Evolutionary conservation across 805 yeast genomes (phyloP), one percentile per base, ranked within the genome.

Genomic region (Yarrowia phangngaensis): DNA sequence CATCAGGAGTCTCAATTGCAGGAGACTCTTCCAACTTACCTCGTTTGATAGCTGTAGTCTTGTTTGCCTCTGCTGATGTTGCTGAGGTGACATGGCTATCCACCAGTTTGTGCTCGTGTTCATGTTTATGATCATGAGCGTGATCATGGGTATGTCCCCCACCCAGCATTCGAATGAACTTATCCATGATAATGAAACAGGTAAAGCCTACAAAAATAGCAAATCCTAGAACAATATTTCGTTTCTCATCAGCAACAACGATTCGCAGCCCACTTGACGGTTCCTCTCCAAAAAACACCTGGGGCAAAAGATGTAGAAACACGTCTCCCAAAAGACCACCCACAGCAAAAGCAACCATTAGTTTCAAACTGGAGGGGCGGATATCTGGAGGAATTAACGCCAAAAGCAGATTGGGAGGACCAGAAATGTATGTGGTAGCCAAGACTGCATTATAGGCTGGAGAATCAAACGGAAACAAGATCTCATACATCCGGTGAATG

Each of bases 281-380:
- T 4, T 60, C 60, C 47, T 69, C 69, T 9, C 81, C 79, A 7
- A 74, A 65, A 55, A 79, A 80, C 1, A 80, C 75, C 57, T 80
- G 84, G 3, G 92, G 92, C 36, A 84, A 63, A 52, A 84, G 59
- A 62, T 84, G 92, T 33, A 83, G 61, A 54, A 84, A 80, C 1
- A 82, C 78, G 60, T 83, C 90, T 34, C 90, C 90, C 26, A 84
- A 64, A 28, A 84, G 66, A 1, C 89, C 84, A 34, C 92, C 92
- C 38, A 79, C 73, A 11, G 90, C 89, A 65, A 84, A 82, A 34
- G 85, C 70, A 1, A 82, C 84, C 50, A 83, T 62, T 19, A 75
- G 60, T 8, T 78, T 68, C 27, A 81, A 64, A 23, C 70, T 65
- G 2, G 74, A 63, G 0, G 80, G 77, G 38, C 73, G 66, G 36